phyloP scores from a whole-genome alignment of 2,329 filamentous ascomycete species.

The Tolypocladium tropicale region DNA sequence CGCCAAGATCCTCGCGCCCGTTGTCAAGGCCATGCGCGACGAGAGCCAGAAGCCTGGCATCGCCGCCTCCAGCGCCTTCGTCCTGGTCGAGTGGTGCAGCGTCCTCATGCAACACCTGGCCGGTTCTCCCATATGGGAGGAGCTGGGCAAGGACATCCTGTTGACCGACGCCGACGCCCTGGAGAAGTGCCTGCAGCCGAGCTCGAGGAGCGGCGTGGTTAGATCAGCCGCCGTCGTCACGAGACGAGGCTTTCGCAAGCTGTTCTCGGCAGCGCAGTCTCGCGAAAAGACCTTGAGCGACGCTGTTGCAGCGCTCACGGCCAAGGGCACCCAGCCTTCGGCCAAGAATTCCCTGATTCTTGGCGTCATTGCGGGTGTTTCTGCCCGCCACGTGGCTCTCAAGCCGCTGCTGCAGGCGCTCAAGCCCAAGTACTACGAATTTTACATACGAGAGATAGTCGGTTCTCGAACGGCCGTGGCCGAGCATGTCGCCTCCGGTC shows the following conservation, averaged over 20 bases:
- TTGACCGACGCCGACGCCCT: conserved; percentile 61
- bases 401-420: conserved; percentile 50
- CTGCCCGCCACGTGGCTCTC: conserved; percentile 56
- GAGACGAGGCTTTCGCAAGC: conserved; percentile 66
- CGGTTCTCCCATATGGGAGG: conserved; percentile 50
- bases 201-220: conserved; percentile 52
- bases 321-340: conserved; percentile 53
- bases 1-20: conserved; percentile 44
- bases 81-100: conserved; percentile 83
- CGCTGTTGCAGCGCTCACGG: conserved; percentile 55
- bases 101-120: conserved; percentile 64
- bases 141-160: conserved; percentile 55
- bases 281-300: conserved; percentile 51
- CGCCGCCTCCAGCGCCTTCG: conserved; percentile 72
- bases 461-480: conserved; percentile 66
- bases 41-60: conserved; percentile 72
- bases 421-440: conserved; percentile 67
- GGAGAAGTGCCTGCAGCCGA: conserved; percentile 64
- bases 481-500: conserved; percentile 57
- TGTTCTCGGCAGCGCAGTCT: conserved; percentile 49
- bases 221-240: conserved; percentile 69
- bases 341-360: conserved; percentile 68
- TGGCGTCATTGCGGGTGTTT: conserved; percentile 81
- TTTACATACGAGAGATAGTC: conserved; percentile 77
- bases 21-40: conserved; percentile 56